phyloP scores from a whole-genome alignment of 2,329 filamentous ascomycete species.

The Cladophialophora psammophila region DNA sequence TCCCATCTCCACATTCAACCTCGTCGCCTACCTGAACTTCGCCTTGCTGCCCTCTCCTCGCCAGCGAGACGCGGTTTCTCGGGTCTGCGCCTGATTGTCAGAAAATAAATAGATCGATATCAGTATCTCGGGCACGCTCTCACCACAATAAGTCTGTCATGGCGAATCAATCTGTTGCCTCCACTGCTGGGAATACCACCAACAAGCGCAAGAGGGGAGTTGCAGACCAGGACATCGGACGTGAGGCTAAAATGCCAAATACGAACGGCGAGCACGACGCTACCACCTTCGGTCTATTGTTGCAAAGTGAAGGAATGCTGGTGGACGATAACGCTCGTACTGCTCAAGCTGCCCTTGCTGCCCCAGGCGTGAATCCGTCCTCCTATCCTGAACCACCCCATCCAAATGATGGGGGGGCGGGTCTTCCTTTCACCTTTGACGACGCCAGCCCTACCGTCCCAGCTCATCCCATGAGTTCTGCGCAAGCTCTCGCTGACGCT shows the following conservation, averaged over 20 bases:
- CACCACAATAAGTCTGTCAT: constrained; percentile 10
- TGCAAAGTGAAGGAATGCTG: constrained; percentile 58
- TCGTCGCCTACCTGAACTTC: constrained; percentile 36
- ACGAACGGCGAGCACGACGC: constrained; percentile 43
- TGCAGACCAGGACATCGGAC: constrained; percentile 35
- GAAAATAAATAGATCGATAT: not conserved
- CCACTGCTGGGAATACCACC: constrained; percentile 16
- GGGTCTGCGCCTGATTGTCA: constrained; percentile 25
- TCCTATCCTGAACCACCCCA: constrained; percentile 54
- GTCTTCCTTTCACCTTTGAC: constrained; percentile 29
- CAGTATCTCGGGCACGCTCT: not conserved
- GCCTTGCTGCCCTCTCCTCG: constrained; percentile 36
- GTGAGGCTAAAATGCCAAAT: constrained; percentile 32
- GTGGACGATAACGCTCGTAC: constrained; percentile 53
- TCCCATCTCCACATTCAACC: constrained; percentile 20
- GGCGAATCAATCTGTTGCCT: constrained; percentile 22
- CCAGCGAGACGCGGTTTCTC: not conserved
- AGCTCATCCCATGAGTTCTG: constrained; percentile 9
- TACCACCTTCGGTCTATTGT: constrained; percentile 54
- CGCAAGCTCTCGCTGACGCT: constrained; percentile 47
- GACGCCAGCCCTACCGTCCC: constrained; percentile 40
- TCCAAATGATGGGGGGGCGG: constrained; percentile 47
- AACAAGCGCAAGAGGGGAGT: constrained; percentile 41
- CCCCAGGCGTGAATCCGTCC: constrained; percentile 51
- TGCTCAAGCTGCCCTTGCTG: constrained; percentile 56